Base-by-base conservation (phyloP, 495 filamentous ascomycete genomes). In the Penicillium soppii region DNA sequence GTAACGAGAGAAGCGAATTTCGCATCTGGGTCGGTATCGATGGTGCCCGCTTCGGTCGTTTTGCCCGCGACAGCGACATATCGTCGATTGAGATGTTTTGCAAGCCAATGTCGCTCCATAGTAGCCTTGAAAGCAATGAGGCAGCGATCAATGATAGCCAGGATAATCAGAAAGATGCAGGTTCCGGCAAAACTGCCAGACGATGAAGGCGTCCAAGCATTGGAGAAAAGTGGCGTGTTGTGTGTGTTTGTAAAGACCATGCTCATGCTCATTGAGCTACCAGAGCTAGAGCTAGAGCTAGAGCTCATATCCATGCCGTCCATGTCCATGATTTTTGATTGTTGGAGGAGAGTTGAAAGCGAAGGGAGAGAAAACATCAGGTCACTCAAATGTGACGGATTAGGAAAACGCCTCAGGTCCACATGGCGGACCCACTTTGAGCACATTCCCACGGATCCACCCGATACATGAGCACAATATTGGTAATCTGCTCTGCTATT, bases 101-200 rank as follows among this genome's bases (percentile, higher is more conserved):
- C 83, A 12, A 85, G 67, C 81, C 83, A 86, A 49, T 60, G 69
- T 13, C 69, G 71, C 48, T 88, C 83, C 46, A 84, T 66, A 15
- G 71, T 50, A 15, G 70, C 65, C 62, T 87, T 88, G 55, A 82
- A 72, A 4, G 90, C 92, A 36, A 89, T 69, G 9, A 92, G 70
- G 15, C 72, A 73, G 30, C 91, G 86, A 63, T 83, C 84, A 46
- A 87, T 57, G 51, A 85, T 73, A 13, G 85, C 81, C 20, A 96
- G 81, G 13, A 85, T 49, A 67, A 94, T 84, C 37, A 95, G 77
- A 68, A 95, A 95, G 66, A 96, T 86, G 68, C 91, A 95, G 29
- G 89, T 92, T 32, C 79, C 90, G 5, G 87, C 90, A 65, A 96
- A 97, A 43, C 73, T 57, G 45, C 86, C 87, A 0, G 77, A 74